Evolutionary conservation across 306 rosid genomes (phyloP).

Genomic region (Gastrolobium bilobum): DNA sequence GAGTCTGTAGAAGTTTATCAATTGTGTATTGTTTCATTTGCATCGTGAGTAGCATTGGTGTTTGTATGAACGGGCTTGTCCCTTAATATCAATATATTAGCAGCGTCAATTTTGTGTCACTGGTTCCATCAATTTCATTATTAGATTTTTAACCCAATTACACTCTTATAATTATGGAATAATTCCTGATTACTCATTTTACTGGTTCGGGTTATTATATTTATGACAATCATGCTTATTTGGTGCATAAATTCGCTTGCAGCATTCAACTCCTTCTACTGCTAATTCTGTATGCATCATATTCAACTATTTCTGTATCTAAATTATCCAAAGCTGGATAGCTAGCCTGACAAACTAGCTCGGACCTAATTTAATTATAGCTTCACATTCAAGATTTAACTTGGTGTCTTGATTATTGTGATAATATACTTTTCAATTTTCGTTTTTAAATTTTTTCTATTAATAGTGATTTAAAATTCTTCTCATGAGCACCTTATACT

Average conservation of each 20-base stretch:
- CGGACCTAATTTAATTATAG: not conserved
- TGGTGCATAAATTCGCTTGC: constrained; percentile 8
- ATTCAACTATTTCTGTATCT: constrained; percentile 1
- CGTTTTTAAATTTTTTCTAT: not conserved
- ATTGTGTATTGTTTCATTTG: too few species aligned
- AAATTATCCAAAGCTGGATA: constrained; percentile 25
- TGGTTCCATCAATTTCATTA: too few species aligned
- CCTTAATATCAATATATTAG: too few species aligned
- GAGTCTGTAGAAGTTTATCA: too few species aligned
- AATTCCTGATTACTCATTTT: too few species aligned
- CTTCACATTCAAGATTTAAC: constrained; percentile 15
- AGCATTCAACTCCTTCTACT: constrained; percentile 11
- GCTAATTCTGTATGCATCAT: not conserved
- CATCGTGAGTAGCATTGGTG: too few species aligned
- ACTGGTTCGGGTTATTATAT: not conserved
- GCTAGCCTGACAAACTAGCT: constrained; percentile 8
- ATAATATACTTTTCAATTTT: not conserved
- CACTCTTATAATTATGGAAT: too few species aligned
- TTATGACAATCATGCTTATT: not conserved
- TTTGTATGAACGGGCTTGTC: too few species aligned
- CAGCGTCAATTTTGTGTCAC: too few species aligned
- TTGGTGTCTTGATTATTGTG: not conserved
- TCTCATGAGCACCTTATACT: not conserved
- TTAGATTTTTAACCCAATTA: too few species aligned
- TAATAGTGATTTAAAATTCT: not conserved